Base-by-base conservation (phyloP, 768 basidiomycete species). In the Tylopilus balloui region DNA sequence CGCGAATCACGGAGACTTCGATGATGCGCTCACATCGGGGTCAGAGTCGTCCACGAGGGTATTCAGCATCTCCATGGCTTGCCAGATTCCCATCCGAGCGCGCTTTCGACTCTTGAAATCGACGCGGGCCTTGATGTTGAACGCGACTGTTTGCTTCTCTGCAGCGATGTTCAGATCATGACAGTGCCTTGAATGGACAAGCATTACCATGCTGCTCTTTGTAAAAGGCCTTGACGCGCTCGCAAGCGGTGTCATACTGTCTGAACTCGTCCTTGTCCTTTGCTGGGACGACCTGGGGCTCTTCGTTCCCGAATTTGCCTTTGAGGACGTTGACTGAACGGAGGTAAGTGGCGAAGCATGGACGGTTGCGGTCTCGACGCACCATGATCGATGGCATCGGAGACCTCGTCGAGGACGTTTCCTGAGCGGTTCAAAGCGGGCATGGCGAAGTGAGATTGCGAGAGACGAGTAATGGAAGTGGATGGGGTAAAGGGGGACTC, bases 41-140 rank as follows among this genome's bases (percentile, higher is more conserved):
- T 95, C 92, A 8, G 88, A 91, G 54, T 93, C 90, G 65, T 94
- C 90, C 48, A 93, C 78, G 36, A 94, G 75, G 1, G 87, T 92
- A 62, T 92, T 83, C 40, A 94, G 80, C 76, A 81, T 81, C 59
- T 91, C 88, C 69, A 92, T 91, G 10, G 88, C 88, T 56, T 88
- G 80, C 88, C 88, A 92, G 34, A 92, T 69, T 56, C 85, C 73
- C 90, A 92, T 91, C n/a, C 81, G 76, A 3, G 80, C 86, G 23
- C 85, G 79, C 44, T 71, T 76, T 29, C 73, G 77, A 50, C 69
- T 82, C 61, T 83, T 82, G 69, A 89, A 89, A 53, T 86, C 76
- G 10, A 80, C 81, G 9, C 92, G 84, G 6, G 83, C 82, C 48
- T 81, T 76, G 56, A 92, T 76, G 64, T 94, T 94, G 75, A 80